Evolutionary conservation across 129 eudicot species (phyloP), one percentile per base, ranked within the genome.

Genomic region (Glebionis coronaria): DNA sequence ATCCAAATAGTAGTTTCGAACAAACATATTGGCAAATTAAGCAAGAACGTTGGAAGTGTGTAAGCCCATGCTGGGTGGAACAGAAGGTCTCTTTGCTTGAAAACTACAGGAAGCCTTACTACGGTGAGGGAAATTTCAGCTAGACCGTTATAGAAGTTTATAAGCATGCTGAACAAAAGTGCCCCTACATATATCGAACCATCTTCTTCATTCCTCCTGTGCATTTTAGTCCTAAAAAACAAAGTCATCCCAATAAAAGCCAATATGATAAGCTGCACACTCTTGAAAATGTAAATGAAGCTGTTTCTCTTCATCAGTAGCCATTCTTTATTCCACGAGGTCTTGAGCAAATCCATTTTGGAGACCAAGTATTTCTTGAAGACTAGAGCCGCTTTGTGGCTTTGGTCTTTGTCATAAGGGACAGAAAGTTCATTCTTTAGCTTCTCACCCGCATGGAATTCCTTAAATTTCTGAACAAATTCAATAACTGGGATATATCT

Each of bases 21-120:
- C 10, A 87, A 35, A 10, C 90, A 87, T 12, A 90, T 80, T 4
- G 97, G 96, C 9, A 87, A 13, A 9, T 84, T 75, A 12, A 91
- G 86, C 74, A 87, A 59, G 67, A 87, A 85, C 6, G 77, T 85
- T 12, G 97, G 93, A 58, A 87, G 63, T 1, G 95, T 91, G 28
- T 73, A 88, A 15, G 89, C 76, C 97, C 97, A 91, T 2, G 90
- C 61, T 12, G 97, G 97, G 63, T 81, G 87, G 70, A 91, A 91
- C 18, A 91, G 73, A 56, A 85, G 90, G 69, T 91, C 97, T 63
- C 97, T 74, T 9, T 91, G 97, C 78, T 91, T 91, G 67, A 77
- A 87, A 63, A 91, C 72, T 5, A 91, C 97, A 1, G 97, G 95
- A 81, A 91, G 82, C 46, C 97, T 85, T 42, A 68, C 75, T 56